These are phyloP conservation scores for Hypholoma fasciculare DNA, from an alignment of 768 basidiomycete genomes.

Conservation along the genomic window DNA sequence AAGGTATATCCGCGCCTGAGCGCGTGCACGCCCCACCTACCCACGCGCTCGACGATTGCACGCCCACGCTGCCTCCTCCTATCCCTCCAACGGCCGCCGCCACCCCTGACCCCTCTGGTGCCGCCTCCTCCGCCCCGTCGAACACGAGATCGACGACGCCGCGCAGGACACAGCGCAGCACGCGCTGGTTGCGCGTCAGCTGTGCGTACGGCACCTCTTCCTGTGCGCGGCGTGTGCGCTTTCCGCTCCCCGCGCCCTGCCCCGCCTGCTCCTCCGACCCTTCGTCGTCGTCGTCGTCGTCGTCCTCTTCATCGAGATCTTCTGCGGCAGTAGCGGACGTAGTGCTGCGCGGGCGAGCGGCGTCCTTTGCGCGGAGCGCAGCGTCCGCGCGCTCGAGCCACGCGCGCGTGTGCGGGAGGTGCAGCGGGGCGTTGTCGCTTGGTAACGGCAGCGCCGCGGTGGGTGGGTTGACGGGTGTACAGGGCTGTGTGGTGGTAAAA, in stretches of 20 bases:
- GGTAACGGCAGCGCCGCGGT: too few species aligned
- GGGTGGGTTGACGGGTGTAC: too few species aligned
- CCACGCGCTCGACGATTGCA: background rate
- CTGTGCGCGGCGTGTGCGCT: too few species aligned
- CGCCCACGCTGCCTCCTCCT: background rate
- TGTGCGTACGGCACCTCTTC: conserved; percentile 30
- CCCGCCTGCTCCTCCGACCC: background rate
- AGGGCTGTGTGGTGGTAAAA: too few species aligned
- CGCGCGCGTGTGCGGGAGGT: conserved; percentile 46
- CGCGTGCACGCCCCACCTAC: background rate
- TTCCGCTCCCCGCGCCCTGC: too few species aligned
- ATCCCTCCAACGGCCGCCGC: background rate
- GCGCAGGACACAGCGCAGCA: conserved; percentile 55
- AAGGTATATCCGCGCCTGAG: too few species aligned
- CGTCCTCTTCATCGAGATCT: conserved; percentile 22
- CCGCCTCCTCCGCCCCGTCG: conserved; percentile 18
- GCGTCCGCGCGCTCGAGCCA: conserved; percentile 63
- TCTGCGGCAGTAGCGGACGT: too few species aligned
- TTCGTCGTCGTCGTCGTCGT: background rate
- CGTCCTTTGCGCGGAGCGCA: conserved; percentile 34
- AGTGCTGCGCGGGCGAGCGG: conserved; percentile 36
- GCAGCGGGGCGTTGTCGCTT: conserved; percentile 23
- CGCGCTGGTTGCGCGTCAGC: conserved; percentile 53
- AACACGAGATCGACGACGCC: conserved; percentile 70
- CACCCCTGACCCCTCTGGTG: background rate